Conservation (phyloP, 768 basidiomycete genomes). For the Leccinum sublutescens region DNA sequence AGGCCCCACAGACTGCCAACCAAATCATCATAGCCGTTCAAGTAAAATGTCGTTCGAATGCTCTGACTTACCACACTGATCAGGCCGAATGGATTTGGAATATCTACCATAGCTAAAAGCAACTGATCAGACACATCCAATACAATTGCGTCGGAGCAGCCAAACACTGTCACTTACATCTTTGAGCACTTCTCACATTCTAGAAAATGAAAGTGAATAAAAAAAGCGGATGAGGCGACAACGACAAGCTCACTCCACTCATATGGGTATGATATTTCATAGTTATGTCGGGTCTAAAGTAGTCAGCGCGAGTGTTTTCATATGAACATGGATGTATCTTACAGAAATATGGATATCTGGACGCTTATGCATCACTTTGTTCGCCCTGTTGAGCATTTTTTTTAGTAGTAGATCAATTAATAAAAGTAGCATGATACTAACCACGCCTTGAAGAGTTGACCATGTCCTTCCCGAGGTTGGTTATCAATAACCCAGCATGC, state of each 20-base stretch:
- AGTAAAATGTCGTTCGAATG: neutral
- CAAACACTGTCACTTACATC: slow-evolving; percentile 40
- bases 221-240: neutral
- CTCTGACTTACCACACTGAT: slow-evolving; percentile 54
- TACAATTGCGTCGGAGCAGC: neutral
- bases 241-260: slow-evolving; percentile 58
- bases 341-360: slow-evolving; percentile 75
- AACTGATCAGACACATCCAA: slow-evolving; percentile 5
- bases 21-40: neutral
- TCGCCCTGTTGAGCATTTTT: slow-evolving; percentile 45
- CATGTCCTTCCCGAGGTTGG: slow-evolving; percentile 70
- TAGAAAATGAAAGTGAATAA: slow-evolving; percentile 25
- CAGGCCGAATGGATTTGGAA: slow-evolving; percentile 67
- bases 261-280: slow-evolving; percentile 71
- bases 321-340: slow-evolving; percentile 16
- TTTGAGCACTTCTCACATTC: slow-evolving; percentile 65
- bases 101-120: slow-evolving; percentile 64
- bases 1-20: slow-evolving; percentile 60
- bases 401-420: neutral
- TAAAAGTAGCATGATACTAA: slow-evolving; percentile 28
- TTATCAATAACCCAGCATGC: slow-evolving; percentile 82
- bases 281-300: slow-evolving; percentile 63
- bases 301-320: neutral
- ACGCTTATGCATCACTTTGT: slow-evolving; percentile 62
- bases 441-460: slow-evolving; percentile 71